phyloP scores from a whole-genome alignment of 495 filamentous ascomycete genomes.

The Sabuloglossum arenarium region DNA sequence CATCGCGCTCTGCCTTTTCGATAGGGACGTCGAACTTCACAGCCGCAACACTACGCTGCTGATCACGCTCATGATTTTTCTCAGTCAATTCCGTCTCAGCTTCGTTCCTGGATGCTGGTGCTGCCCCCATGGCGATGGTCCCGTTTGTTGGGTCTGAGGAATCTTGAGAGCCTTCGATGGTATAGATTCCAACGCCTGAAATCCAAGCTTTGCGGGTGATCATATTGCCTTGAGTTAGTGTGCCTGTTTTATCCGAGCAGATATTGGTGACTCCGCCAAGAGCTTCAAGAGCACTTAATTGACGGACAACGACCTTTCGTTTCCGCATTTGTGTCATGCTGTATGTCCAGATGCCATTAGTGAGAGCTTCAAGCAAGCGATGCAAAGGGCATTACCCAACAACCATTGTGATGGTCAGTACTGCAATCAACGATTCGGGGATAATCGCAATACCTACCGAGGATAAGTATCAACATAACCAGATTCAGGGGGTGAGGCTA shows the following conservation, averaged over 20 bases:
- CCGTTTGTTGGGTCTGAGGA: conserved; percentile 38
- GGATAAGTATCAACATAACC: conserved; percentile 4
- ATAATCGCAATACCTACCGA: conserved; percentile 53
- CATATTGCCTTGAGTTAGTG: conserved; percentile 48
- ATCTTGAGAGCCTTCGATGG: conserved; percentile 34
- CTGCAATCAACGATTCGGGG: conserved; percentile 46
- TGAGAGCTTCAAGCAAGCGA: neutral
- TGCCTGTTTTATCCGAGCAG: conserved; percentile 77
- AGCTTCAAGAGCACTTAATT: conserved; percentile 60
- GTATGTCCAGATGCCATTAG: neutral
- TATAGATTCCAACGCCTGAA: conserved; percentile 40
- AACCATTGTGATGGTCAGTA: conserved; percentile 55
- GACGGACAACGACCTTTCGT: conserved; percentile 56
- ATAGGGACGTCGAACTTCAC: conserved; percentile 27
- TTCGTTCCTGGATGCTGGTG: conserved; percentile 12
- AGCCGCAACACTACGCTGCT: neutral
- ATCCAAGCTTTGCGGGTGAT: conserved; percentile 67
- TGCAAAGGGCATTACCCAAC: conserved; percentile 20
- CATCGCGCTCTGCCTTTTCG: conserved; percentile 13
- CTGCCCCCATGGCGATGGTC: conserved; percentile 21
- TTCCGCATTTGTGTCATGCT: conserved; percentile 55
- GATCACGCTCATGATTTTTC: conserved; percentile 12
- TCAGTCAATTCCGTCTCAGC: conserved; percentile 5
- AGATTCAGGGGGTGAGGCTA: neutral
- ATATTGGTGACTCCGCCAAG: conserved; percentile 75